Percentiles rank a stretch among this genome's conserved stretches.
These are phyloP conservation scores for Boletus reticuloceps DNA, from an alignment of 768 basidiomycete genomes.

Conservation along the genomic window DNA sequence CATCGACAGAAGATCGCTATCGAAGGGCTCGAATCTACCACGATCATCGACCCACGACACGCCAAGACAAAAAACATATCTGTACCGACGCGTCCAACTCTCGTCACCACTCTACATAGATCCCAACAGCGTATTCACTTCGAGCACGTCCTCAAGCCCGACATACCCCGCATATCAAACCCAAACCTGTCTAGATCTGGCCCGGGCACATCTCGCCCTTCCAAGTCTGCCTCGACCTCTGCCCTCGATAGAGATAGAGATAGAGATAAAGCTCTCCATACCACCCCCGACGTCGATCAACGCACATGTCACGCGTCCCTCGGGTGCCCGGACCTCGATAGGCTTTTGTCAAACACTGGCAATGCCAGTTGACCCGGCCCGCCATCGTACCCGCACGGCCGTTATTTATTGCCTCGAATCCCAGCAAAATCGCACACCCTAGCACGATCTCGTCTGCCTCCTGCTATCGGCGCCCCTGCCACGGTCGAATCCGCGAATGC, in stretches of 20 bases:
- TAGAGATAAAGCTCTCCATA: constrained; percentile 74
- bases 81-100: constrained; percentile 74
- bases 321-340: constrained; percentile 62
- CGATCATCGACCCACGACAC: background rate
- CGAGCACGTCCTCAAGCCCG: constrained; percentile 51
- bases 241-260: constrained; percentile 51
- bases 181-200: constrained; percentile 12
- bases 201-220: constrained; percentile 19
- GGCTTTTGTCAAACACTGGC: constrained; percentile 86
- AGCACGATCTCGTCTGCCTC: constrained; percentile 86
- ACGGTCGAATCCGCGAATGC: constrained; percentile 56
- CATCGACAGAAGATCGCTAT: constrained; percentile 79
- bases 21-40: too few relatives aligned
- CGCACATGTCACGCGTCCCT: constrained; percentile 40
- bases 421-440: constrained; percentile 41
- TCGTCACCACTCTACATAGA: constrained; percentile 67
- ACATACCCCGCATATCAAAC: constrained; percentile 37
- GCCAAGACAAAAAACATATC: constrained; percentile 27
- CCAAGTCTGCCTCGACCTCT: constrained; percentile 41
- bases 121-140: constrained; percentile 61
- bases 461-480: constrained; percentile 84
- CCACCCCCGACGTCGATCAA: constrained; percentile 87
- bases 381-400: background rate
- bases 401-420: constrained; percentile 45
- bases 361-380: constrained; percentile 40